Evolutionary conservation across 139 green algal species (phyloP).

Genomic region (Choricystis sp.): DNA sequence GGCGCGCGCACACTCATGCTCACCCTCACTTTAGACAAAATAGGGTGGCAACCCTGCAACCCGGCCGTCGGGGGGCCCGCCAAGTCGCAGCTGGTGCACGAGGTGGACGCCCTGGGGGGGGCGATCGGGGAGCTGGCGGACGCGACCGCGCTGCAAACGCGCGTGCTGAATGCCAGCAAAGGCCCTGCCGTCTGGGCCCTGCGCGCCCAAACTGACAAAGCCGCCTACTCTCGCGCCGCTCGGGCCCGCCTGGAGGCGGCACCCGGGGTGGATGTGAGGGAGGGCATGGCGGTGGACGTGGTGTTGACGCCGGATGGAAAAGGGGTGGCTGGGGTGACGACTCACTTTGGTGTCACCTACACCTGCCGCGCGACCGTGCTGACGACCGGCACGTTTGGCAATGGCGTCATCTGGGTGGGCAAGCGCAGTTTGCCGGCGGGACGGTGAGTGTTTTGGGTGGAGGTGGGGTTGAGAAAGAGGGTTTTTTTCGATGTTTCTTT

Average conservation of each 20-base stretch:
- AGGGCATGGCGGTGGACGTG: slow-evolving; percentile 78
- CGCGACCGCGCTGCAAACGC: slow-evolving; percentile 61
- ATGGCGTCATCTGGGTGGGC: slow-evolving; percentile 91
- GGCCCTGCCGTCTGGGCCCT: slow-evolving; percentile 95
- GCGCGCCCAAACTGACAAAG: slow-evolving; percentile 94
- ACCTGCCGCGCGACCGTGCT: slow-evolving; percentile 52
- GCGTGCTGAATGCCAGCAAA: slow-evolving; percentile 86
- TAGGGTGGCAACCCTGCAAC: slow-evolving; percentile 92
- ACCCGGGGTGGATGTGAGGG: slow-evolving; percentile 70
- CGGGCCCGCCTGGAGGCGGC: slow-evolving; percentile 53
- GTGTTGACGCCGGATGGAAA: slow-evolving; percentile 76
- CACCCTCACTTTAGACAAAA: slow-evolving; percentile 85
- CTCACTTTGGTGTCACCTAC: slow-evolving; percentile 86
- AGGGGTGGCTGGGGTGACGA: slow-evolving; percentile 66
- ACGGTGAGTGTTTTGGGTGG: no score
- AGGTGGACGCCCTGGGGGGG: slow-evolving; percentile 88
- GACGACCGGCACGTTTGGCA: slow-evolving; percentile 98
- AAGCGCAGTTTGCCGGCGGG: slow-evolving; percentile 65
- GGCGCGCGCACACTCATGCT: slow-evolving; percentile 81
- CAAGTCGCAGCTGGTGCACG: slow-evolving; percentile 91
- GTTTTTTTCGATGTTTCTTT: no score
- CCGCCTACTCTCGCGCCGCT: slow-evolving; percentile 67
- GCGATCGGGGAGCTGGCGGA: slow-evolving; percentile 92
- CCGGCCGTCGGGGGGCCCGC: slow-evolving; percentile 78
- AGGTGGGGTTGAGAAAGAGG: no score